phyloP scores from a whole-genome alignment of 129 eudicot species.

The Pseudognaphalium luteoalbum region DNA sequence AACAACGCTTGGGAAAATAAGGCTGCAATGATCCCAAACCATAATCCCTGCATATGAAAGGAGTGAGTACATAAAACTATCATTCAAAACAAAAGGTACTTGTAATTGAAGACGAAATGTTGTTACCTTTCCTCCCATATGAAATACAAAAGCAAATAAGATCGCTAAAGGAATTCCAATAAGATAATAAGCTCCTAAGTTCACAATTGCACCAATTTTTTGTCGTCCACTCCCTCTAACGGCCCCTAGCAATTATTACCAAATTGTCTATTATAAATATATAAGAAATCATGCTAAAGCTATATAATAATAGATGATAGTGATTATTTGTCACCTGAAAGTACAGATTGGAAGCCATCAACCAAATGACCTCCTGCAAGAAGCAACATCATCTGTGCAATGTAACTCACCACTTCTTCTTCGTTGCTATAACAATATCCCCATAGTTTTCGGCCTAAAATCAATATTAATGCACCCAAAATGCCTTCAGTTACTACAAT shows the following conservation, averaged over 20 bases:
- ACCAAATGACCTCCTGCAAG: constrained; percentile 44
- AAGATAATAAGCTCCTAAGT: constrained; percentile 73
- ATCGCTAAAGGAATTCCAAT: constrained; percentile 63
- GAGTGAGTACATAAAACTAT: background rate
- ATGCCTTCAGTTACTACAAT: constrained; percentile 41
- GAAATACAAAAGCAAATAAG: constrained; percentile 56
- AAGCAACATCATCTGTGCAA: constrained; percentile 50
- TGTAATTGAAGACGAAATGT: background rate
- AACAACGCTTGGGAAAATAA: constrained; percentile 53
- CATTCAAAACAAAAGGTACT: no score
- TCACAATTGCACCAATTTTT: constrained; percentile 64
- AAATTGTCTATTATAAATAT: background rate
- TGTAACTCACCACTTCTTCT: constrained; percentile 53
- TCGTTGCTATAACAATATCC: constrained; percentile 57
- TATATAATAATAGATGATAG: background rate
- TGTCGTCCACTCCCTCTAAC: constrained; percentile 86
- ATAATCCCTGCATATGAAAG: constrained; percentile 60
- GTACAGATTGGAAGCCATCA: constrained; percentile 74
- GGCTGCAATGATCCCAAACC: constrained; percentile 66
- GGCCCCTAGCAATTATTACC: constrained; percentile 41
- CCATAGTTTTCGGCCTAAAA: constrained; percentile 50
- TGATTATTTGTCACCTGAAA: constrained; percentile 51
- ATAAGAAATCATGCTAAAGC: background rate
- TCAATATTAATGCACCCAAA: constrained; percentile 36
- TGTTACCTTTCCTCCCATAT: constrained; percentile 73